Conservation (phyloP, 2,329 filamentous ascomycete species). For the Paracoccidioides lutzii region DNA sequence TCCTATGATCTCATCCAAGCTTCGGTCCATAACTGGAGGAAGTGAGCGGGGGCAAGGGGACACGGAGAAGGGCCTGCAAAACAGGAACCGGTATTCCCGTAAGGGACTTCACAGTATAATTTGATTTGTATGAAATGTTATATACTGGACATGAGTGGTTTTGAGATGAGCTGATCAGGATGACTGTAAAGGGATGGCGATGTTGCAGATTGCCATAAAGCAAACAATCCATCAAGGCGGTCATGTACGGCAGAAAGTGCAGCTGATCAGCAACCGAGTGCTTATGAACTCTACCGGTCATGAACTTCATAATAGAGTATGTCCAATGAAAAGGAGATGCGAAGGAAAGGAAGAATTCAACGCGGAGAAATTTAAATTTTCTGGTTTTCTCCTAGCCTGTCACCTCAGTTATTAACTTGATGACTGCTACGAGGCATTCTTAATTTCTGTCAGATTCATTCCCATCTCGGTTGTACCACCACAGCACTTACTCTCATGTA, state of each 20-base stretch:
- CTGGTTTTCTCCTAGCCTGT: too few species aligned
- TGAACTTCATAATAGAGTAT: too few species aligned
- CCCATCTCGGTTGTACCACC: too few species aligned
- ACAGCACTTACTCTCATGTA: too few species aligned
- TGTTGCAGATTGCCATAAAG: background rate
- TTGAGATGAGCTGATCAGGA: background rate
- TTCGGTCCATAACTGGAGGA: constrained; percentile 45
- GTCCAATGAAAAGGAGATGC: too few species aligned
- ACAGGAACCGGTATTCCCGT: background rate
- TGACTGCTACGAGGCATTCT: too few species aligned
- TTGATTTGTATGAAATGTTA: background rate
- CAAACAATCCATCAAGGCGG: background rate
- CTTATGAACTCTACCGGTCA: background rate
- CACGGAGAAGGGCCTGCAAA: background rate
- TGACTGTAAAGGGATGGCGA: background rate
- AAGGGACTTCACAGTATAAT: background rate
- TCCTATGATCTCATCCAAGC: constrained; percentile 51
- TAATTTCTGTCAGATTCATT: too few species aligned
- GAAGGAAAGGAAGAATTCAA: too few species aligned
- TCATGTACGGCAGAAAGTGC: background rate
- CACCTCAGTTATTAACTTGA: too few species aligned
- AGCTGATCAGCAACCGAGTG: background rate
- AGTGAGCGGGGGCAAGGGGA: background rate
- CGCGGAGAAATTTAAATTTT: too few species aligned
- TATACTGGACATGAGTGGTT: background rate